These are phyloP conservation scores for Diplosphaera chodatii DNA, from an alignment of 139 green algal genomes.

Conservation along the genomic window DNA sequence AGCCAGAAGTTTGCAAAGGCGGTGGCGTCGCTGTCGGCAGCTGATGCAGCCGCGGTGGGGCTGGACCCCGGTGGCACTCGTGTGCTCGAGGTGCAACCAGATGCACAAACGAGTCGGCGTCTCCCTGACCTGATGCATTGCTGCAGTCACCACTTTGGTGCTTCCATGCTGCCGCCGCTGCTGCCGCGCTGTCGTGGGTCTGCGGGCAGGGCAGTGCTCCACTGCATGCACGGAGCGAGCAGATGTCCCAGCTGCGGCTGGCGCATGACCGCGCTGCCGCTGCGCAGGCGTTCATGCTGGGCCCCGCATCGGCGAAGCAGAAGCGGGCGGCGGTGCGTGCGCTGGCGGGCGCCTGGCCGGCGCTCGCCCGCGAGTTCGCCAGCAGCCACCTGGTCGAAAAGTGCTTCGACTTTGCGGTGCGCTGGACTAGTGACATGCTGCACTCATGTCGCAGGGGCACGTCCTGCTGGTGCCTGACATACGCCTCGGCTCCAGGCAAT, in stretches of 20 bases:
- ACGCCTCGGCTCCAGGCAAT: no score
- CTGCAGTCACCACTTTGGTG: no score
- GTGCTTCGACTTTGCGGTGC: conserved; percentile 33
- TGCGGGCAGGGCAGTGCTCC: no score
- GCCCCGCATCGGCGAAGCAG: conserved; percentile 28
- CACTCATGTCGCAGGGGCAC: no score
- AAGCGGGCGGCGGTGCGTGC: conserved; percentile 34
- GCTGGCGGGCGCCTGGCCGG: conserved; percentile 33
- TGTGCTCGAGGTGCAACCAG: conserved; percentile 48
- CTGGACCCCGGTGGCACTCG: conserved; percentile 52
- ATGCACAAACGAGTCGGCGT: no score
- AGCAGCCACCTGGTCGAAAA: conserved; percentile 47
- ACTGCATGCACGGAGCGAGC: no score
- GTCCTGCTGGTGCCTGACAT: no score
- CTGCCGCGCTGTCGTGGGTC: no score
- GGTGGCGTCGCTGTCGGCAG: conserved; percentile 17
- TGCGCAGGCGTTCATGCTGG: conserved; percentile 17
- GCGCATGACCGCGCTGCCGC: no score
- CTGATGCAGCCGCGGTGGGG: conserved; percentile 22
- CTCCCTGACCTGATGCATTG: neutral
- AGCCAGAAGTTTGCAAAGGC: conserved; percentile 20
- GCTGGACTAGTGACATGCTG: no score
- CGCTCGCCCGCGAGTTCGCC: conserved; percentile 19
- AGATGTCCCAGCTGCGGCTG: no score
- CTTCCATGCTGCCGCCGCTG: no score